Evolutionary conservation across 208 protist genomes (phyloP), one percentile per base, ranked within the genome.

Genomic region (Trypanosoma cruzi): DNA sequence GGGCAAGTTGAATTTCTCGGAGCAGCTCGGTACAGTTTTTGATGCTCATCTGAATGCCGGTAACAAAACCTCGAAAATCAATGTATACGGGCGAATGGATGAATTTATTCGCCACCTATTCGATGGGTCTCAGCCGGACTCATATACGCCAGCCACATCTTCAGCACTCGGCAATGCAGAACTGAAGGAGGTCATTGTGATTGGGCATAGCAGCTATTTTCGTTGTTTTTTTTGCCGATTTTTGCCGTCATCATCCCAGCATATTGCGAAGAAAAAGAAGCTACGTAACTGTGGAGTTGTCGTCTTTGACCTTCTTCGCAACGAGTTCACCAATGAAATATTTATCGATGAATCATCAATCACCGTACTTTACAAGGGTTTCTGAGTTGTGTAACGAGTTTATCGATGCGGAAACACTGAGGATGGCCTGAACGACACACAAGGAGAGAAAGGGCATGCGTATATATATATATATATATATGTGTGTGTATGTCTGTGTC

Each of bases 121-220:
- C 59, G 85, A 77, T 46, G 79, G 74, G n/a, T 65, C 72, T 53
- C 59, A 67, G 34, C 22, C 44, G 14, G 60, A 78, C 44, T 65
- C 68, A 31, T 73, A 82, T 46, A 1, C 31, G 1, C 71, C 82
- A 34, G 77, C 68, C 22, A 42, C 70, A 22, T 18, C 59, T 26
- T 55, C 60, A 2, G 55, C 65, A 8, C 58, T 44, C 40, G 68
- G 46, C 53, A 95, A 95, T 65, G 77, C 79, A 18, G 83, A 71
- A 37, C 77, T 96, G 24, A 86, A 83, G 63, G 88, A 96, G 72
- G 79, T 98, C 22, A 91, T 98, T 52, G 90, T 97, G 14, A 87
- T 95, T 54, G 94, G 94, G 34, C 94, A 98, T 78, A 97, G 92
- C 71, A 78, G 89, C 2, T 97, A 89, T 68, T 96, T 96, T 73